A percentile compares a stretch with the other conserved stretches of the same genome.
phyloP scores from a whole-genome alignment of 768 basidiomycete species.

The Naganishia antarctica region DNA sequence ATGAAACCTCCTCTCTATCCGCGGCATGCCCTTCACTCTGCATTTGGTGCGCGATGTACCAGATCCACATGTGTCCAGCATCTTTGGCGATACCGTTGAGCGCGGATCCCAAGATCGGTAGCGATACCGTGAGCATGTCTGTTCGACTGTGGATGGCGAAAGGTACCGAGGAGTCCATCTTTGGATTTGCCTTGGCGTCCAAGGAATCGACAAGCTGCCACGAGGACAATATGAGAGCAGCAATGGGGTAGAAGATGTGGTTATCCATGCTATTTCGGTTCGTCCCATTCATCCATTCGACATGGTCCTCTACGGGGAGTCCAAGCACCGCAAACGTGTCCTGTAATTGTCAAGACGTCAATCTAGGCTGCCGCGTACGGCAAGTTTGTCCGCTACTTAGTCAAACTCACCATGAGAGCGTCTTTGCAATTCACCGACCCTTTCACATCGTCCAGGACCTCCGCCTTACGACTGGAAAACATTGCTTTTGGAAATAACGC shows the following conservation, averaged over 20 bases:
- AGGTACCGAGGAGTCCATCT: background rate
- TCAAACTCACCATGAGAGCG: slow-evolving; percentile 1
- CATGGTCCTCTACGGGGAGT: background rate
- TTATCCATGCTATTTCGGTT: background rate
- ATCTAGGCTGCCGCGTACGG: too few relatives aligned
- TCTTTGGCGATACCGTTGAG: slow-evolving; percentile 15
- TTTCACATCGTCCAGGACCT: background rate
- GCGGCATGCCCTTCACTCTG: background rate
- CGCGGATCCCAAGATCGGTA: slow-evolving; percentile 13
- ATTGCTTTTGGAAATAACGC: slow-evolving; percentile 4
- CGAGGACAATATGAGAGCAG: background rate
- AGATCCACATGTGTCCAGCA: slow-evolving; percentile 1
- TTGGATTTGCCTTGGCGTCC: background rate
- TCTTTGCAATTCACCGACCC: background rate
- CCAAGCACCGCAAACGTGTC: background rate
- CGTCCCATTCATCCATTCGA: background rate
- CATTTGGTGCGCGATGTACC: slow-evolving; percentile 5
- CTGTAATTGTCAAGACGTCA: too few relatives aligned
- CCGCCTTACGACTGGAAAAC: background rate
- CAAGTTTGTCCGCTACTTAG: too few relatives aligned
- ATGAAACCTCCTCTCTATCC: slow-evolving; percentile 2
- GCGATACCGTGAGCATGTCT: slow-evolving; percentile 3
- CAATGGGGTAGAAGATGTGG: slow-evolving; percentile 1
- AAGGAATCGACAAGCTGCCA: background rate
- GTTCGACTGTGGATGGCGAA: background rate